Evolutionary conservation across 768 basidiomycete genomes (phyloP).

Genomic region (Gautieria morchelliformis): DNA sequence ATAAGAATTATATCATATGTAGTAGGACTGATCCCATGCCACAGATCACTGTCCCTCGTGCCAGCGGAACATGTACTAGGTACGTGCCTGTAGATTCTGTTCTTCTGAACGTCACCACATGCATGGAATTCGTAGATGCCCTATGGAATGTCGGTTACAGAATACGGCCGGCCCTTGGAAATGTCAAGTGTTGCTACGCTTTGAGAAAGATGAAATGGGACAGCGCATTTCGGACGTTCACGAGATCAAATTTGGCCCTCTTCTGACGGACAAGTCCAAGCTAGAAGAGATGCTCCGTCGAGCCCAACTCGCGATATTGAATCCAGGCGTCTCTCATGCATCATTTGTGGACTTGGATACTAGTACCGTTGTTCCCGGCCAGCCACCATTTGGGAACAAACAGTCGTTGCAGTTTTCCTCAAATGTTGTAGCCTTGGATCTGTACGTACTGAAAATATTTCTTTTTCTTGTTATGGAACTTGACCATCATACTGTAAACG

Average conservation of each 20-base stretch:
- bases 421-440: constrained; percentile 11
- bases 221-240: background rate
- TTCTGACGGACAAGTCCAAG: constrained; percentile 7
- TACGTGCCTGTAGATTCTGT: no score
- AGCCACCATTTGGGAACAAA: background rate
- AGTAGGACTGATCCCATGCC: no score
- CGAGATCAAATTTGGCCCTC: constrained; percentile 12
- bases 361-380: background rate
- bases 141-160: constrained; percentile 13
- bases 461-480: background rate
- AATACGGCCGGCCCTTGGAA: constrained; percentile 8
- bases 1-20: no score
- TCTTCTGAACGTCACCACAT: no score
- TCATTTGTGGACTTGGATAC: constrained; percentile 7
- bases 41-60: no score
- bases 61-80: no score
- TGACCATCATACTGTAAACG: background rate
- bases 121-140: no score
- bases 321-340: constrained; percentile 8
- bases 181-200: constrained; percentile 14
- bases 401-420: constrained; percentile 12
- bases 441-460: background rate
- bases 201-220: constrained; percentile 10
- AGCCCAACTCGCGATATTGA: constrained; percentile 19
- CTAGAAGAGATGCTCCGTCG: constrained; percentile 13